phyloP scores from a whole-genome alignment of 2,329 filamentous ascomycete species.

The Penicillium sp. region DNA sequence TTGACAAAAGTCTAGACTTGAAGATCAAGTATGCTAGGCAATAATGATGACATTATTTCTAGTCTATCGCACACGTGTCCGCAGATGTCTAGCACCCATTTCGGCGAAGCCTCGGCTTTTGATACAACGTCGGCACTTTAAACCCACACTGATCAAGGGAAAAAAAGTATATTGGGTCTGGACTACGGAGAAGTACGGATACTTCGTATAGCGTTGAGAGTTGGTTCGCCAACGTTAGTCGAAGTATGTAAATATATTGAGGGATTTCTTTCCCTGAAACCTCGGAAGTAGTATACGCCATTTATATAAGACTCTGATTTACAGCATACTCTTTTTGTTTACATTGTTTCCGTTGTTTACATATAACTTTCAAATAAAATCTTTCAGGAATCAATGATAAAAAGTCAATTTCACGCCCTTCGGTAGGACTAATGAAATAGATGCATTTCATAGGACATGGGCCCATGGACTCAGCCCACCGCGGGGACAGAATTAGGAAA shows the following conservation, averaged over 20 bases:
- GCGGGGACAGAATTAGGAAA: conserved; percentile 31
- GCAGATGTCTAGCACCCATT: neutral
- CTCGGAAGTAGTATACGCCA: neutral
- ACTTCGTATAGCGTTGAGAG: neutral
- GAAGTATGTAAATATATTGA: neutral
- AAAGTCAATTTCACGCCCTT: conserved; percentile 31
- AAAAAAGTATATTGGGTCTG: neutral
- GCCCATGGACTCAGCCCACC: conserved; percentile 21
- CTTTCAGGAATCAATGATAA: neutral
- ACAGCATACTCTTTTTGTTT: no score
- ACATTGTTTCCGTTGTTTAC: no score
- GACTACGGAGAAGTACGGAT: neutral
- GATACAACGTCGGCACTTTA: neutral
- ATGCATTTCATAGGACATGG: conserved; percentile 14
- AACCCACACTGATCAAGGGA: neutral
- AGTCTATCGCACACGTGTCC: neutral
- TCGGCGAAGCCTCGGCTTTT: neutral
- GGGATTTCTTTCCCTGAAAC: neutral
- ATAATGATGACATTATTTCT: neutral
- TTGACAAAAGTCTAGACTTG: neutral
- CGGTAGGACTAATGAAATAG: conserved; percentile 20
- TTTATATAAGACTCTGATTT: no score
- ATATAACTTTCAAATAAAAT: no score
- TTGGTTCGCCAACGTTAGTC: neutral
- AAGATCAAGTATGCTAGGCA: neutral